Base-by-base conservation (phyloP, 257 asterid genomes). In the Nicotiana attenuata region DNA sequence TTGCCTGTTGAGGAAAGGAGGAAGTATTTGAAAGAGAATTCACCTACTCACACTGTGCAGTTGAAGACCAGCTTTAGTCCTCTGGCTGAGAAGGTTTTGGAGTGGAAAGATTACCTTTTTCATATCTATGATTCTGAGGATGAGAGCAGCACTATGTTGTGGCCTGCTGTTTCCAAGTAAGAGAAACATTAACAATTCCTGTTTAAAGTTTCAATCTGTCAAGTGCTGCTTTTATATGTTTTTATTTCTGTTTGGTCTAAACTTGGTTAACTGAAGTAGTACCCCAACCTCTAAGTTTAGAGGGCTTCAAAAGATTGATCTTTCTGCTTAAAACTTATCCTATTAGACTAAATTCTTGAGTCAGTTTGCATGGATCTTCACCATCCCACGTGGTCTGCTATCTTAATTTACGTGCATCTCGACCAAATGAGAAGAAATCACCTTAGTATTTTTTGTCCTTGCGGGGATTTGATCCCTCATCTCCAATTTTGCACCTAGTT, bases 31-130 rank as follows among this genome's bases (percentile, higher is more conserved):
- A 90, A 90, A 81, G 90, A 85, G 50, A 91, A 85, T 82, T 85
- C 91, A 7, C 93, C 90, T 3, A 77, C 89, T 68, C 86, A 31
- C 0, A 81, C 86, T 13, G 91, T 90, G 31, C 77, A 83, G 84
- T 64, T 91, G 87, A 88, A 57, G 86, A 87, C 88, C 19, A 91
- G 95, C 78, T 86, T 86, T 22, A 86, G 85, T 16, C 92, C 91
- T 71, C 55, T 52, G 20, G 81, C 83, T 13, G 93, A 86, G 35
- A 87, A 85, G 76, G 89, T 85, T 78, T 79, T 90, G 86, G 92
- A 87, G 85, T 91, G 92, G 94, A 88, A 91, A 82, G 91, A 91
- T 89, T 85, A 77, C 83, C 92, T 91, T 53, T 19, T 86, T 69
- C 93, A 90, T 82, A 41, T n/a, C 33, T 84, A 84, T 71, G 81